Evolutionary conservation across 2,329 filamentous ascomycete species (phyloP).

Genomic region (Penicillium sp.): DNA sequence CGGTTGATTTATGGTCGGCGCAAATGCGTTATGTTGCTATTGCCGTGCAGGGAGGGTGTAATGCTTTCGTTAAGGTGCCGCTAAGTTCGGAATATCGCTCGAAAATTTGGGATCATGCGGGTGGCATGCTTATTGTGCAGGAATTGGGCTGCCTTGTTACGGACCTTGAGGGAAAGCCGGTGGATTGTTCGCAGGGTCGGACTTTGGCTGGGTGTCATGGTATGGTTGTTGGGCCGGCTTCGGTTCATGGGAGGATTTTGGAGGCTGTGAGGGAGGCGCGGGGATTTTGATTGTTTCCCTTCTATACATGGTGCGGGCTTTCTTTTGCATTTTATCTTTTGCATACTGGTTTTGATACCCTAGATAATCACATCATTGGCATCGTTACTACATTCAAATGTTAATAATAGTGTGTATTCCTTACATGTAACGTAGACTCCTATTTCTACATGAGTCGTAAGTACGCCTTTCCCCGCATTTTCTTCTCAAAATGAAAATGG

Average conservation of each 20-base stretch:
- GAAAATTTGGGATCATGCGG: constrained; percentile 56
- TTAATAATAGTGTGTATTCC: neutral
- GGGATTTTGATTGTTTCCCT: constrained; percentile 8
- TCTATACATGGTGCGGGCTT: neutral
- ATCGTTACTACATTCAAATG: neutral
- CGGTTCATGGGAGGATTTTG: constrained; percentile 32
- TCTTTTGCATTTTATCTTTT: neutral
- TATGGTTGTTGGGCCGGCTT: constrained; percentile 40
- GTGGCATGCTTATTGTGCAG: constrained; percentile 50
- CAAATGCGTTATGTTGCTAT: constrained; percentile 55
- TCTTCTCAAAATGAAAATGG: no score
- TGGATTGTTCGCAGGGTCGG: constrained; percentile 48
- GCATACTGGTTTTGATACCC: constrained; percentile 8
- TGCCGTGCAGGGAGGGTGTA: constrained; percentile 46
- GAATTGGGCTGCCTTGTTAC: constrained; percentile 52
- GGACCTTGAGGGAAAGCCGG: constrained; percentile 49
- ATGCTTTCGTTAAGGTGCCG: constrained; percentile 50
- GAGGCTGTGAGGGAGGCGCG: constrained; percentile 26
- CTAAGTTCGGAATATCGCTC: constrained; percentile 43
- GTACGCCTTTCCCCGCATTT: constrained; percentile 11
- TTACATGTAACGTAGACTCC: neutral
- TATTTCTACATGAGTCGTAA: neutral
- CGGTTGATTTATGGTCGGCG: constrained; percentile 51
- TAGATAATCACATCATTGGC: constrained; percentile 8
- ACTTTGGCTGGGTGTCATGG: constrained; percentile 39